Conservation (phyloP, 129 eudicot species). For the Erigeron canadensis region DNA sequence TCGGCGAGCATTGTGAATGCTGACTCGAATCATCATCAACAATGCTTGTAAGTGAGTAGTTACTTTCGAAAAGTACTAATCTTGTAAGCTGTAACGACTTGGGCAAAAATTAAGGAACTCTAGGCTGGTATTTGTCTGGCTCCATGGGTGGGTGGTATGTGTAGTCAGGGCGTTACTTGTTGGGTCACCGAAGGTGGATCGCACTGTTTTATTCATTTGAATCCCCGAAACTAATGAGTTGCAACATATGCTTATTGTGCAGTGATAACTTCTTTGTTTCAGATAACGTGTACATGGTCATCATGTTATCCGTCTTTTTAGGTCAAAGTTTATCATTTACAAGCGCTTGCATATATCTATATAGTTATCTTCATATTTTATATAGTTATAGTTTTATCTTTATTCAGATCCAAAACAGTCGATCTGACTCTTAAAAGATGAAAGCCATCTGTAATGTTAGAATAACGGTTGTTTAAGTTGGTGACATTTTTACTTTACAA, state of each 20-base stretch:
- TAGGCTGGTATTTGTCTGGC: too few relatives aligned
- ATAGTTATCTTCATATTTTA: background rate
- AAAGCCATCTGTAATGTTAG: background rate
- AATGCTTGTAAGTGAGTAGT: too few relatives aligned
- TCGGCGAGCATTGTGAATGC: too few relatives aligned
- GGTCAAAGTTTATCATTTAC: background rate
- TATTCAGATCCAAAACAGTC: background rate
- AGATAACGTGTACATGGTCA: background rate
- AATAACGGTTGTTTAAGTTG: background rate
- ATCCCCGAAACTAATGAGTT: background rate
- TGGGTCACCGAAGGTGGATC: background rate
- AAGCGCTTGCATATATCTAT: background rate
- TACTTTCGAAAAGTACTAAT: too few relatives aligned
- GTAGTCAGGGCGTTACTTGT: background rate
- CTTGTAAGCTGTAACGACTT: too few relatives aligned
- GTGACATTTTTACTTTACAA: background rate
- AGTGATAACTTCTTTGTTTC: background rate
- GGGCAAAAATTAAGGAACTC: too few relatives aligned
- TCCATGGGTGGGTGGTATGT: too few relatives aligned
- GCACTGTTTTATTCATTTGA: background rate
- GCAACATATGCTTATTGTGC: constrained; percentile 7
- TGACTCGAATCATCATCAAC: too few relatives aligned
- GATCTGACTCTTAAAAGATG: background rate
- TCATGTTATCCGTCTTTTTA: background rate
- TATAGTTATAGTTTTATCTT: too few relatives aligned